phyloP scores from a whole-genome alignment of 495 filamentous ascomycete genomes.

The Jackrogersella multiformis region DNA sequence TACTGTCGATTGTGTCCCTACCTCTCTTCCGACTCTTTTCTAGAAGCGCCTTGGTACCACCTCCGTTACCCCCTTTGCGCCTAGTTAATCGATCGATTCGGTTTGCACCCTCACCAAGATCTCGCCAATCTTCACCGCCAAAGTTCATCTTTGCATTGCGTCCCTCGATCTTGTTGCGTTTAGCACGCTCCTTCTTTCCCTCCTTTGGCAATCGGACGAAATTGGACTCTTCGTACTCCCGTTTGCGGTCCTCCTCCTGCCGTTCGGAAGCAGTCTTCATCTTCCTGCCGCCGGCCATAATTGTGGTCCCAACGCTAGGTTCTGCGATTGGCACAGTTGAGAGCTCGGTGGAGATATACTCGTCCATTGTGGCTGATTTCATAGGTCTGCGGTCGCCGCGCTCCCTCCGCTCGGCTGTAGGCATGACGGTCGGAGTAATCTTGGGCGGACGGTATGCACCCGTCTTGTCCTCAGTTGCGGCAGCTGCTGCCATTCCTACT shows the following conservation, averaged over 20 bases:
- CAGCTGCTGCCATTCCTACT: constrained; percentile 47
- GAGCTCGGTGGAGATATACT: constrained; percentile 83
- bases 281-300: constrained; percentile 74
- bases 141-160: constrained; percentile 62
- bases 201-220: constrained; percentile 83
- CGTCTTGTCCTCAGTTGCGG: constrained; percentile 48
- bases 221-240: constrained; percentile 85
- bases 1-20: constrained; percentile 64
- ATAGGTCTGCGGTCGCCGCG: constrained; percentile 64
- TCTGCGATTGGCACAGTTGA: constrained; percentile 78
- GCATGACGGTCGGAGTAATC: constrained; percentile 80
- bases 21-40: constrained; percentile 85
- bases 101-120: constrained; percentile 80
- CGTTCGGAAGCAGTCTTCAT: constrained; percentile 75
- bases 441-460: constrained; percentile 85
- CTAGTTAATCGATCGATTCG: constrained; percentile 76
- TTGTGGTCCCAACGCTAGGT: constrained; percentile 86
- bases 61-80: constrained; percentile 61
- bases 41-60: constrained; percentile 66
- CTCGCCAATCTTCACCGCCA: constrained; percentile 87
- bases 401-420: constrained; percentile 65
- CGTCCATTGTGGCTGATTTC: constrained; percentile 82
- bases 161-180: constrained; percentile 56
- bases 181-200: constrained; percentile 77
- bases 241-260: constrained; percentile 73